A percentile compares a stretch with the other conserved stretches of the same genome.
Evolutionary conservation across 495 filamentous ascomycete genomes (phyloP).

Genomic region (Podospora pseudoanserina): DNA sequence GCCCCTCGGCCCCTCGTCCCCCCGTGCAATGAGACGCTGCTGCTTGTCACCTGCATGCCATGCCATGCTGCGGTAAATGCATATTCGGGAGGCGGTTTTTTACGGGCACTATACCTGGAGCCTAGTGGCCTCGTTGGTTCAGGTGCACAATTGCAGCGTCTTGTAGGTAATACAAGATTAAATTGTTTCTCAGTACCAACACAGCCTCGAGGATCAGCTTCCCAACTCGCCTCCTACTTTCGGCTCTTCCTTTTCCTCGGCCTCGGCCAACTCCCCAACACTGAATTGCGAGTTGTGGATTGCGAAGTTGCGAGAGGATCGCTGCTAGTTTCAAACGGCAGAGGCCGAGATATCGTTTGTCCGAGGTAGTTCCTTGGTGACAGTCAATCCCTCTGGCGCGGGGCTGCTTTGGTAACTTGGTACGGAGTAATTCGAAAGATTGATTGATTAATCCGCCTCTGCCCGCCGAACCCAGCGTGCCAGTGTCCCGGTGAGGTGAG

Average conservation of each 20-base stretch:
- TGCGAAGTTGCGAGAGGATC: constrained; percentile 3
- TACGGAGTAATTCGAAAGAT: background rate
- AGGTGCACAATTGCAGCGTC: background rate
- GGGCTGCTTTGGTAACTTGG: background rate
- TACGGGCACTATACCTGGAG: background rate
- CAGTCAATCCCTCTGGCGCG: no score
- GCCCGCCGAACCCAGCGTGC: constrained; percentile 9
- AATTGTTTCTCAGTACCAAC: background rate
- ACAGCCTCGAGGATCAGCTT: constrained; percentile 3
- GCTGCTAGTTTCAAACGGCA: background rate
- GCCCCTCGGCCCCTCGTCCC: background rate
- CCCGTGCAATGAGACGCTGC: background rate
- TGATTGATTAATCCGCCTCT: background rate
- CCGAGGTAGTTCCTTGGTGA: background rate
- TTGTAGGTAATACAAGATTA: background rate
- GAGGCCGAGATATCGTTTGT: background rate
- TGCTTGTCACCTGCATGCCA: background rate
- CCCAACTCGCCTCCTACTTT: background rate
- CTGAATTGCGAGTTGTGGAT: background rate
- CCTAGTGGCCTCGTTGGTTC: background rate
- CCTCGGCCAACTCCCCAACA: background rate
- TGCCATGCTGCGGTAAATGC: background rate
- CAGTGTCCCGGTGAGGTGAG: constrained; percentile 13
- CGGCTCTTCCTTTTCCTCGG: background rate
- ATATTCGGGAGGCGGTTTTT: background rate